Percentiles rank a stretch among this genome's conserved stretches.
phyloP scores from a whole-genome alignment of 202 grass and related monocot genomes.

The Cymbopogon flexuosus region DNA sequence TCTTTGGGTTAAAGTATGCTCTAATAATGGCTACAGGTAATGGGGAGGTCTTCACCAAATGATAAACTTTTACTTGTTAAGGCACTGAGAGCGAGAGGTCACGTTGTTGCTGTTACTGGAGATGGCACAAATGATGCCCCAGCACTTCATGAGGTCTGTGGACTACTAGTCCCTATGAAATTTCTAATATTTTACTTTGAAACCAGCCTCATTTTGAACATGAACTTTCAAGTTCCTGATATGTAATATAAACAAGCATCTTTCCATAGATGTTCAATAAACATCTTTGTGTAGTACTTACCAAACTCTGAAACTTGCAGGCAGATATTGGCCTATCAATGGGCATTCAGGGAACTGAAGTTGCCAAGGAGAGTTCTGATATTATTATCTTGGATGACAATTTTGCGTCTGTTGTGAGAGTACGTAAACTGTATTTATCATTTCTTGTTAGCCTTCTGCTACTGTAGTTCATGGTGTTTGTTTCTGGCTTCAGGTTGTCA shows the following conservation, averaged over 20 bases:
- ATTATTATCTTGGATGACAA: constrained; percentile 98
- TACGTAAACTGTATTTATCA: constrained; percentile 16
- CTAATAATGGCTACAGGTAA: constrained; percentile 52
- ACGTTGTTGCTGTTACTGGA: constrained; percentile 95
- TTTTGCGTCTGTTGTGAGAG: constrained; percentile 89
- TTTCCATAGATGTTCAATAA: not conserved
- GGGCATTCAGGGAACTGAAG: constrained; percentile 97
- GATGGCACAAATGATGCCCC: constrained; percentile 98
- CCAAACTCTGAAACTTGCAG: constrained; percentile 44
- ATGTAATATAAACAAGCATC: not conserved
- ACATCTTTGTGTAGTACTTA: constrained; percentile 17
- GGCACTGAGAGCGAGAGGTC: constrained; percentile 61
- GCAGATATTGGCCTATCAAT: constrained; percentile 95
- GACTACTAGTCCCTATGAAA: not conserved
- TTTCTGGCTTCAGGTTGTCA: constrained; percentile 66
- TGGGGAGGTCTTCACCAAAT: constrained; percentile 93
- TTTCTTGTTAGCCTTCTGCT: not conserved
- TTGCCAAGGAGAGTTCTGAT: constrained; percentile 99
- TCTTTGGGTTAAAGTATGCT: not conserved
- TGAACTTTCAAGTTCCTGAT: not conserved
- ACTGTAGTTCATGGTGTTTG: constrained; percentile 29
- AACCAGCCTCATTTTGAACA: constrained; percentile 2
- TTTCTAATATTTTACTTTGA: not conserved
- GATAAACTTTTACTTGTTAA: constrained; percentile 90
- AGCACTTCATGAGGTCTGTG: constrained; percentile 78